A percentile compares a stretch with the other conserved stretches of the same genome.
These are phyloP conservation scores for Xylaria intraflava DNA, from an alignment of 495 filamentous ascomycete genomes.

Conservation along the genomic window DNA sequence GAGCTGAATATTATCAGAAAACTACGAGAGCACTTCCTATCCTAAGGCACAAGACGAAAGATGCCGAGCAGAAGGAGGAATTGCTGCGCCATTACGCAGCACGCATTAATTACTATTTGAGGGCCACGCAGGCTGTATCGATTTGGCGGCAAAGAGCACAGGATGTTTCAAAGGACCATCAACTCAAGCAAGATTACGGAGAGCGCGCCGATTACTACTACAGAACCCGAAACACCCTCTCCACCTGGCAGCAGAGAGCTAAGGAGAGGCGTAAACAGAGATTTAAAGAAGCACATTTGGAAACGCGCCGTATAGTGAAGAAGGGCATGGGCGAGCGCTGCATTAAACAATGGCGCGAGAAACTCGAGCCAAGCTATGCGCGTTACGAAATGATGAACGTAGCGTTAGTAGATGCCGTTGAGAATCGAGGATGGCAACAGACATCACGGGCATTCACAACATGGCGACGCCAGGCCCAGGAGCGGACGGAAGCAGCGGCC, in stretches of 20 bases:
- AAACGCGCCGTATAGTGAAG: constrained; percentile 27
- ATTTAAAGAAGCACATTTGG: constrained; percentile 25
- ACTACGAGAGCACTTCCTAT: constrained; percentile 21
- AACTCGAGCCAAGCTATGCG: constrained; percentile 21
- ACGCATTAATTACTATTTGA: constrained; percentile 7
- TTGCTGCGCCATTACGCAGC: constrained; percentile 1
- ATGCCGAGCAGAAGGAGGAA: constrained; percentile 13
- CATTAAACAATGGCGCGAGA: constrained; percentile 23
- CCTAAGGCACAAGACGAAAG: constrained; percentile 16
- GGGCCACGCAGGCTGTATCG: constrained; percentile 5
- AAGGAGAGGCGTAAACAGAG: constrained; percentile 24
- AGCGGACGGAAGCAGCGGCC: constrained; percentile 11
- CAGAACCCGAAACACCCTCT: constrained; percentile 13
- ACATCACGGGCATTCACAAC: constrained; percentile 35
- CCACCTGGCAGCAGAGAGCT: constrained; percentile 18
- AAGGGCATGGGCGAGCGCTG: constrained; percentile 26
- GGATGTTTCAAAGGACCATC: constrained; percentile 8
- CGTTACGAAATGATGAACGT: constrained; percentile 17
- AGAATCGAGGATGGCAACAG: constrained; percentile 19
- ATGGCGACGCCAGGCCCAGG: constrained; percentile 33
- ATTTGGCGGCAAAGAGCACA: constrained; percentile 12
- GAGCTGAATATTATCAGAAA: constrained; percentile 21
- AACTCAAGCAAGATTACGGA: constrained; percentile 15
- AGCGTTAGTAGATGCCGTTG: constrained; percentile 13
- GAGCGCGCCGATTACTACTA: constrained; percentile 26